These are phyloP conservation scores for Sporodiniella umbellata DNA, from an alignment of 371 early-diverging fungal species.

Conservation along the genomic window DNA sequence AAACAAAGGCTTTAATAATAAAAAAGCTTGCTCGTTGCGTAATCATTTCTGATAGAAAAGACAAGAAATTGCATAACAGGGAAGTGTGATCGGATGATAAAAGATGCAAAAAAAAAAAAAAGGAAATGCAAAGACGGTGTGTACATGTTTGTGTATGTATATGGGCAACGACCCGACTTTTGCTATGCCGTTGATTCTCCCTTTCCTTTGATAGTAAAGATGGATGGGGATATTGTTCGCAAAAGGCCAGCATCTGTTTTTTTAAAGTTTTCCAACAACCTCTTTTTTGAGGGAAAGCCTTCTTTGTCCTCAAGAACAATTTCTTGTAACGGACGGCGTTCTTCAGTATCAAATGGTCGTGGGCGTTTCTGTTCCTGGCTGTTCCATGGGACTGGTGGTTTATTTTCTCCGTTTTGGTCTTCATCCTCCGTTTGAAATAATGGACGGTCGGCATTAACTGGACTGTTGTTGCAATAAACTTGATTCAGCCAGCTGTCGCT, in stretches of 20 bases:
- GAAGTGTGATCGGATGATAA: no score
- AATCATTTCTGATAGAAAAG: no score
- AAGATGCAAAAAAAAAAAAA: conserved; percentile 6
- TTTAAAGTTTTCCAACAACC: no score
- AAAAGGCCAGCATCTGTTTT: not conserved
- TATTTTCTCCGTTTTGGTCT: conserved; percentile 8
- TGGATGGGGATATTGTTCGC: conserved; percentile 7
- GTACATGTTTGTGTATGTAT: not conserved
- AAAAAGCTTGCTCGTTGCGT: no score
- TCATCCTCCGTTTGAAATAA: not conserved
- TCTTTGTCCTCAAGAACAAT: conserved; percentile 10
- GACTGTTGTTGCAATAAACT: conserved; percentile 2
- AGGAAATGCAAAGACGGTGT: not conserved
- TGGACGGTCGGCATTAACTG: not conserved
- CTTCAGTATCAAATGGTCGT: not conserved
- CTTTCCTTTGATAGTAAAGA: conserved; percentile 2
- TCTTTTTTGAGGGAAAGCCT: conserved; percentile 6
- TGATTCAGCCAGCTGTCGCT: conserved; percentile 4
- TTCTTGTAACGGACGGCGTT: conserved; percentile 14
- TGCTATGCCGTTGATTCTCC: not conserved
- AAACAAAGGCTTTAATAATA: no score
- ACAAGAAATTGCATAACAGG: no score
- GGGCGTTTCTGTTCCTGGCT: conserved; percentile 3
- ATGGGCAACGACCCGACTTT: not conserved
- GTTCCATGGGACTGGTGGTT: conserved; percentile 1